Evolutionary conservation across 257 asterid species (phyloP).

Genomic region (Fraxinus cuspidata): DNA sequence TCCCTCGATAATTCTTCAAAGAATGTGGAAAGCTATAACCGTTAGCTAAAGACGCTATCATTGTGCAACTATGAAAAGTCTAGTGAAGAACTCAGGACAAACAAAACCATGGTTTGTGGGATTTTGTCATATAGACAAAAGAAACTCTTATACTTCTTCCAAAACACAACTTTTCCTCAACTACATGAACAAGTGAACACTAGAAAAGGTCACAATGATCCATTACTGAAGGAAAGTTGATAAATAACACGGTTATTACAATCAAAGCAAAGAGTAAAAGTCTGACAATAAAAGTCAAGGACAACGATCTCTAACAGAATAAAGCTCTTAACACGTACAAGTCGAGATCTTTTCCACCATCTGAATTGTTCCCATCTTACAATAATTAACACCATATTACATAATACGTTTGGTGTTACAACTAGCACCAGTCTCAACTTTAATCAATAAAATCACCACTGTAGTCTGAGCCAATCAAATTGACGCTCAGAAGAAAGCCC

Average conservation of each 20-base stretch:
- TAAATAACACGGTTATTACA: conserved; percentile 21
- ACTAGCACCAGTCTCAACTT: conserved; percentile 48
- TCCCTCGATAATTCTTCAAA: too few species aligned
- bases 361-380: conserved; percentile 36
- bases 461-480: conserved; percentile 29
- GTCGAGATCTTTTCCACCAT: conserved; percentile 36
- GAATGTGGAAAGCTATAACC: too few species aligned
- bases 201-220: background rate
- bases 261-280: conserved; percentile 11
- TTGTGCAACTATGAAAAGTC: background rate
- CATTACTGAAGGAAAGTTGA: conserved; percentile 8
- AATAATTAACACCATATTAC: conserved; percentile 36
- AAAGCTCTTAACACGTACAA: conserved; percentile 32
- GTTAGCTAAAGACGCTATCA: background rate
- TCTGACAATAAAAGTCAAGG: conserved; percentile 19
- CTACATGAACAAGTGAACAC: background rate
- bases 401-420: conserved; percentile 28
- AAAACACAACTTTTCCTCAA: background rate
- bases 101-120: background rate
- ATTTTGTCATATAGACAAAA: background rate
- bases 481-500: conserved; percentile 91
- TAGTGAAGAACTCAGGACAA: background rate
- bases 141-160: background rate
- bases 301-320: conserved; percentile 29
- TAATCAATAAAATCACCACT: conserved; percentile 56